These are phyloP conservation scores for Drosera capensis DNA, from an alignment of 148 eudicot genomes.

Conservation along the genomic window DNA sequence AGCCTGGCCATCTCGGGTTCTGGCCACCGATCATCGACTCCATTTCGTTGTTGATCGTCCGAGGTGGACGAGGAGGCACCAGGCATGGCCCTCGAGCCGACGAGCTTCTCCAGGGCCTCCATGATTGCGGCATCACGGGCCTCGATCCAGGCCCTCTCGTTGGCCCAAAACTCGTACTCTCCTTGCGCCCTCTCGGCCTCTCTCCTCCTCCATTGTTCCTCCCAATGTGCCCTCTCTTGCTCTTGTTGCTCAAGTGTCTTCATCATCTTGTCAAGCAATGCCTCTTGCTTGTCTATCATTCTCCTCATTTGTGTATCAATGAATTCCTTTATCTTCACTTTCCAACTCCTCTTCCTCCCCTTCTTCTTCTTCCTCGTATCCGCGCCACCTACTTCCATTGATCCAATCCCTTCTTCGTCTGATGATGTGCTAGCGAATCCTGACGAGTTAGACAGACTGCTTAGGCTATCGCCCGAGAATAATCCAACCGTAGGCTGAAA, in stretches of 20 bases:
- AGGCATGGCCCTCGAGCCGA: neutral
- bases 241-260: conserved; percentile 36
- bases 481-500: neutral
- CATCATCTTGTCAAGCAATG: conserved; percentile 38
- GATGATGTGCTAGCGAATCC: conserved; percentile 45
- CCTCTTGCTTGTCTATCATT: conserved; percentile 50
- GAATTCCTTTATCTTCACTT: conserved; percentile 58
- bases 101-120: conserved; percentile 1
- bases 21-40: neutral
- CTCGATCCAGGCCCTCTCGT: conserved; percentile 51
- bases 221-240: conserved; percentile 34
- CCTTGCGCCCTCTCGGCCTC: conserved; percentile 30
- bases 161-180: conserved; percentile 48
- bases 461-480: conserved; percentile 5
- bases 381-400: too few species aligned
- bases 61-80: neutral
- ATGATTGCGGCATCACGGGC: conserved; percentile 37
- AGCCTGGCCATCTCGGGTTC: neutral
- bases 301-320: conserved; percentile 40
- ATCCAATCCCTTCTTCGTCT: conserved; percentile 18
- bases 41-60: neutral
- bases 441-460: conserved; percentile 59
- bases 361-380: conserved; percentile 19
- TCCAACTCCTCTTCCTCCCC: conserved; percentile 43
- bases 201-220: conserved; percentile 46